These are phyloP conservation scores for Helminthosporium solani DNA, from an alignment of 2,329 filamentous ascomycete genomes.

Conservation along the genomic window DNA sequence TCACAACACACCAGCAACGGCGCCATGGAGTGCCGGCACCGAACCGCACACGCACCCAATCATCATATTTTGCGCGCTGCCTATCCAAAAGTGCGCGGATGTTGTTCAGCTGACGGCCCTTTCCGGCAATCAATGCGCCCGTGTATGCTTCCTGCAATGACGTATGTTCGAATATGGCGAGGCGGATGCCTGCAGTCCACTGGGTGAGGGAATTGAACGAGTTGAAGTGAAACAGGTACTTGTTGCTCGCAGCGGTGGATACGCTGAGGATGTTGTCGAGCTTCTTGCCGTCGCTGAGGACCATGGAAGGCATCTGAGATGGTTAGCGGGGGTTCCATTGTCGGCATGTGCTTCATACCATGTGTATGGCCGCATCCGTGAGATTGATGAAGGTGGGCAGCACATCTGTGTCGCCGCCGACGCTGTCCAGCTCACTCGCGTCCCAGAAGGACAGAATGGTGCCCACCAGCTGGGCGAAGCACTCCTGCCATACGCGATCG, in stretches of 20 bases:
- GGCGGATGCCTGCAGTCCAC: constrained; percentile 91
- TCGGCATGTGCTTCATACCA: constrained; percentile 61
- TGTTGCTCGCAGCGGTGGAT: constrained; percentile 91
- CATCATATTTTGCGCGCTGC: constrained; percentile 73
- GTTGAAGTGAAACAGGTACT: constrained; percentile 94
- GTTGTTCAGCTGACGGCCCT: constrained; percentile 85
- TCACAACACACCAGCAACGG: constrained; percentile 94
- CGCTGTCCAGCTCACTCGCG: constrained; percentile 83
- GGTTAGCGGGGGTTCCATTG: constrained; percentile 17
- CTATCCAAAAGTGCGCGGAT: constrained; percentile 88
- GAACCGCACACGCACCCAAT: constrained; percentile 94
- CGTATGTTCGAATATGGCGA: constrained; percentile 92
- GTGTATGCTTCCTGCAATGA: constrained; percentile 96
- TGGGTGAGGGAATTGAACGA: constrained; percentile 89
- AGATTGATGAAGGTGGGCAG: constrained; percentile 93
- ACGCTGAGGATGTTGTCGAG: constrained; percentile 94
- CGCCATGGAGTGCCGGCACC: constrained; percentile 95
- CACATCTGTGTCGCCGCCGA: constrained; percentile 80
- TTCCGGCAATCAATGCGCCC: constrained; percentile 90
- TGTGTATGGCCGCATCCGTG: constrained; percentile 95
- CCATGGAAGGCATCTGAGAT: constrained; percentile 65
- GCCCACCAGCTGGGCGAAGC: constrained; percentile 93
- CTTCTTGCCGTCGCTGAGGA: constrained; percentile 79
- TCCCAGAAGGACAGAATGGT: constrained; percentile 96
- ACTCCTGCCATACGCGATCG: constrained; percentile 92